phyloP scores from a whole-genome alignment of 2,329 filamentous ascomycete genomes.

The Aureobasidium pullulans region DNA sequence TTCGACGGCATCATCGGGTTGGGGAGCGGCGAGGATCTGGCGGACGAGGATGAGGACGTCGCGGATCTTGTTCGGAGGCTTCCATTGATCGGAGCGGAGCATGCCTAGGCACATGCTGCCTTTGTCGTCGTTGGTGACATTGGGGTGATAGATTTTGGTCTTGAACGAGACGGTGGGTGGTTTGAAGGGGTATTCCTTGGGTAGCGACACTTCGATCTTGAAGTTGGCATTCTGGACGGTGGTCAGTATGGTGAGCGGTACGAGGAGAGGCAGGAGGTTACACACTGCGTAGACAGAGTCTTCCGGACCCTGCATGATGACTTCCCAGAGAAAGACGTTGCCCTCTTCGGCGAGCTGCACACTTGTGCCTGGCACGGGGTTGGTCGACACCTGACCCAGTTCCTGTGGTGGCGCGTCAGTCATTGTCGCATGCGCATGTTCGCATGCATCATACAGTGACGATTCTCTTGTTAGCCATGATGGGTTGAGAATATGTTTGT shows the following conservation, averaged over 20 bases:
- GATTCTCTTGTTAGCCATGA: conserved; percentile 35
- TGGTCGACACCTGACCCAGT: conserved; percentile 49
- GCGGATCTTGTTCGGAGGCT: conserved; percentile 70
- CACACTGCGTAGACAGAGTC: conserved; percentile 58
- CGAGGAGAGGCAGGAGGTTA: conserved; percentile 13
- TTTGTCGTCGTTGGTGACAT: conserved; percentile 78
- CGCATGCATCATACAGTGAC: conserved; percentile 32
- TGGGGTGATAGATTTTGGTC: conserved; percentile 93
- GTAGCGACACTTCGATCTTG: conserved; percentile 64
- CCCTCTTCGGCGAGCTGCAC: conserved; percentile 54
- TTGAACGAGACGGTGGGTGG: conserved; percentile 70
- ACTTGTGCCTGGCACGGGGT: conserved; percentile 50
- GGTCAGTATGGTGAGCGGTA: neutral
- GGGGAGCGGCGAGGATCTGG: conserved; percentile 68
- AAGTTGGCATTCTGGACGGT: conserved; percentile 60
- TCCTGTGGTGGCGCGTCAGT: conserved; percentile 41
- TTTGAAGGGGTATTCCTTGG: conserved; percentile 83
- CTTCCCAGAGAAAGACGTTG: conserved; percentile 62
- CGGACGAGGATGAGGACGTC: conserved; percentile 71
- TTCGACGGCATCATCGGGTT: conserved; percentile 86
- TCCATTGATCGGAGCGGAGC: conserved; percentile 84
- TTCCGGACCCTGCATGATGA: conserved; percentile 58
- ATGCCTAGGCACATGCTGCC: conserved; percentile 81
- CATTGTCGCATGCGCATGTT: neutral
- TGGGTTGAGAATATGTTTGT: conserved; percentile 16